Evolutionary conservation across 345 rosid species (phyloP).

Genomic region (Eucalyptus marginata): DNA sequence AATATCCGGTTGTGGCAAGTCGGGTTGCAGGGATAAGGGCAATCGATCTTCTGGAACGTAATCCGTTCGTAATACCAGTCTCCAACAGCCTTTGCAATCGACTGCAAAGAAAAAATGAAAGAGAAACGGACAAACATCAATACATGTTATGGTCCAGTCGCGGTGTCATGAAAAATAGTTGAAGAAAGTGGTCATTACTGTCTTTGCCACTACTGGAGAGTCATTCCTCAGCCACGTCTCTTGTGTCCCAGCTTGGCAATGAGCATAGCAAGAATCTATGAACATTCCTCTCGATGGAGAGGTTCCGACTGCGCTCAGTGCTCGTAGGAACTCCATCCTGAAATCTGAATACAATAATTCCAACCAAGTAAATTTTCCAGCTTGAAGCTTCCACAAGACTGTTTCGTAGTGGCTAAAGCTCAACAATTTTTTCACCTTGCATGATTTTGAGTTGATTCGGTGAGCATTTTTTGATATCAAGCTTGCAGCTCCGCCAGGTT

Average conservation of each 20-base stretch:
- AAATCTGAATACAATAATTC: slow-evolving; percentile 31
- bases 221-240: slow-evolving; percentile 61
- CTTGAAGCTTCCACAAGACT: background rate
- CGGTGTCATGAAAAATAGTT: background rate
- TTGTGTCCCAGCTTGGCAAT: slow-evolving; percentile 82
- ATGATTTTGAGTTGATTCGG: slow-evolving; percentile 48
- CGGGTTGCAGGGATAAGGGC: slow-evolving; percentile 94
- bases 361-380: background rate
- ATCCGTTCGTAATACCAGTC: slow-evolving; percentile 75
- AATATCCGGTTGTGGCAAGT: slow-evolving; percentile 57
- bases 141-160: background rate
- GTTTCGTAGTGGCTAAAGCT: background rate
- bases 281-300: slow-evolving; percentile 68
- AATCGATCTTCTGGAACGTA: slow-evolving; percentile 64
- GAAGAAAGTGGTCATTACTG: slow-evolving; percentile 15
- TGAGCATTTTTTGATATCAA: slow-evolving; percentile 49
- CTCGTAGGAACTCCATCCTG: slow-evolving; percentile 53
- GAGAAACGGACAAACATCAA: background rate
- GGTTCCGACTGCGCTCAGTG: slow-evolving; percentile 38
- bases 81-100: slow-evolving; percentile 77
- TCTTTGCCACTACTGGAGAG: slow-evolving; percentile 51
- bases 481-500: slow-evolving; percentile 72
- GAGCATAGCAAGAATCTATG: slow-evolving; percentile 74
- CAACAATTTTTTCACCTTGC: slow-evolving; percentile 36
- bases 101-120: slow-evolving; percentile 20